Conservation (phyloP, 176 grass and related monocot species). For the Oryza longistaminata region DNA sequence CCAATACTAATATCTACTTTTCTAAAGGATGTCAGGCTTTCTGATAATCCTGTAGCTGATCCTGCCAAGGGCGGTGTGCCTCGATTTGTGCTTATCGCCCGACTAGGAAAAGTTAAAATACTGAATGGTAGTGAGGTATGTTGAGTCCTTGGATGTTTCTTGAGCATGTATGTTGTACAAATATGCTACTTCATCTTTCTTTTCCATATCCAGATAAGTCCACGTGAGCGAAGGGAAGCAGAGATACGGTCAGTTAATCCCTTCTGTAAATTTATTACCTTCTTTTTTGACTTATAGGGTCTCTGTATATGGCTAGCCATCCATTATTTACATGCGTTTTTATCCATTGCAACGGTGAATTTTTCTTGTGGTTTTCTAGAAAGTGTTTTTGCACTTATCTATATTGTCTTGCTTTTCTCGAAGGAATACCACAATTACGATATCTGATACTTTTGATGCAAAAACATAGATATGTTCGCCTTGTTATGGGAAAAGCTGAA, state of each 20-base stretch:
- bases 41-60: constrained; percentile 91
- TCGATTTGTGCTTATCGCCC: constrained; percentile 87
- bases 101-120: constrained; percentile 69
- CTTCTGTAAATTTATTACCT: constrained; percentile 27
- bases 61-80: constrained; percentile 72
- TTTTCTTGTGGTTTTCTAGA: constrained; percentile 23
- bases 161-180: neutral
- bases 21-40: constrained; percentile 89
- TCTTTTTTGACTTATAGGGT: neutral
- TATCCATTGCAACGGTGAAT: neutral
- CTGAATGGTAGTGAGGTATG: constrained; percentile 85
- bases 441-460: neutral
- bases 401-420: neutral
- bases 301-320: neutral
- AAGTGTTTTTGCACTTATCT: neutral
- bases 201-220: constrained; percentile 56
- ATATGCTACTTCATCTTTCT: constrained; percentile 18
- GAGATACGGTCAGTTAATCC: constrained; percentile 82
- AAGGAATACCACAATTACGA: constrained; percentile 3
- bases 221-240: constrained; percentile 85
- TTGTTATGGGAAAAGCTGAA: constrained; percentile 78
- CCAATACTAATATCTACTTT: constrained; percentile 41
- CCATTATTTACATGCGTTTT: neutral
- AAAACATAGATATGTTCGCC: constrained; percentile 69
- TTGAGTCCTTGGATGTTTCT: constrained; percentile 14